Evolutionary conservation across 2,329 filamentous ascomycete species (phyloP).

Genomic region (Cordyceps farinosa): DNA sequence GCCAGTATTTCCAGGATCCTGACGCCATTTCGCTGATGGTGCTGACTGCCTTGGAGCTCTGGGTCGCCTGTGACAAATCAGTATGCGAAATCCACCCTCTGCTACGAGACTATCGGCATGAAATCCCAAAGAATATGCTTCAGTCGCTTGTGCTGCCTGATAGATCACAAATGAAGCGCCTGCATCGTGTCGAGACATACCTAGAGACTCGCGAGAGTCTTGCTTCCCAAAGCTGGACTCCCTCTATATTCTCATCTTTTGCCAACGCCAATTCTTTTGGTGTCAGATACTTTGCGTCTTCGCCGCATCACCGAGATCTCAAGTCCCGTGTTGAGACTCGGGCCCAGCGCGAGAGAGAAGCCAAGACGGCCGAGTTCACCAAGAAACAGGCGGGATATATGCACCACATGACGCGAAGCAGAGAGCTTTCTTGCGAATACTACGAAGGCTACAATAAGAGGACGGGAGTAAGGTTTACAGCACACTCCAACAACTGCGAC

Average conservation of each 20-base stretch:
- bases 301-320: neutral
- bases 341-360: neutral
- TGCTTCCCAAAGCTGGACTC: neutral
- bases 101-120: slow-evolving; percentile 44
- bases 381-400: neutral
- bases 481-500: neutral
- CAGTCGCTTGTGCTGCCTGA: slow-evolving; percentile 43
- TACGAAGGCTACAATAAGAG: neutral
- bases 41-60: slow-evolving; percentile 53
- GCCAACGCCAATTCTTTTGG: neutral
- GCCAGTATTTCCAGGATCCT: slow-evolving; percentile 38
- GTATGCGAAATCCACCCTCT: slow-evolving; percentile 37
- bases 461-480: neutral
- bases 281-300: neutral
- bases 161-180: slow-evolving; percentile 41
- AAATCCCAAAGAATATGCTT: slow-evolving; percentile 37
- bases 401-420: neutral
- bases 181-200: slow-evolving; percentile 45
- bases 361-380: neutral
- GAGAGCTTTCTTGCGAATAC: neutral
- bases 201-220: slow-evolving; percentile 24
- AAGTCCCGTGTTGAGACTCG: neutral
- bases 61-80: slow-evolving; percentile 52
- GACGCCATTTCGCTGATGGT: slow-evolving; percentile 50
- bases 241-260: neutral